phyloP scores from a whole-genome alignment of 768 basidiomycete genomes.

The Lactarius trivialis region DNA sequence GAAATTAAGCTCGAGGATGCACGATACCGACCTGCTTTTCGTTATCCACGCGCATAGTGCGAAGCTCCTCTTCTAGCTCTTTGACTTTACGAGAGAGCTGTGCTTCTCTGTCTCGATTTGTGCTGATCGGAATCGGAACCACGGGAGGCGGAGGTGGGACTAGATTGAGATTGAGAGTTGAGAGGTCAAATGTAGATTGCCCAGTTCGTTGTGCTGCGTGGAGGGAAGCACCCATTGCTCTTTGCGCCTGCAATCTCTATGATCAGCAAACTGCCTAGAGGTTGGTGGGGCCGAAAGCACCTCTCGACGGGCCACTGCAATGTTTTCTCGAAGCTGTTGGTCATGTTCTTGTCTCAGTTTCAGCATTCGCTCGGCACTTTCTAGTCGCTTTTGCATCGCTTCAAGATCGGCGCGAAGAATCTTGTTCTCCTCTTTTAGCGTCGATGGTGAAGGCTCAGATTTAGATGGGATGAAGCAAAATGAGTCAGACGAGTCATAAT shows the following conservation, averaged over 20 bases:
- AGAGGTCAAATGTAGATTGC: constrained; percentile 43
- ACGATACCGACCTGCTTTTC: constrained; percentile 64
- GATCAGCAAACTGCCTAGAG: background rate
- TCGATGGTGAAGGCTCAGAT: constrained; percentile 41
- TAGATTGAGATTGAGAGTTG: constrained; percentile 49
- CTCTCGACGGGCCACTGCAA: constrained; percentile 63
- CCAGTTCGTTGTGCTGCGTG: constrained; percentile 41
- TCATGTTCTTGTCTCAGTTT: constrained; percentile 75
- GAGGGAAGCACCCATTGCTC: constrained; percentile 66
- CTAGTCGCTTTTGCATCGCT: constrained; percentile 49
- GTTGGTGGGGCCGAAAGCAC: constrained; percentile 31
- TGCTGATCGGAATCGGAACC: constrained; percentile 49
- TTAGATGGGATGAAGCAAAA: constrained; percentile 69
- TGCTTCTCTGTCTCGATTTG: constrained; percentile 46
- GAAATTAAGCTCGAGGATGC: background rate
- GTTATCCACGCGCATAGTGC: constrained; percentile 57
- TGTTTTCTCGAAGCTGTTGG: constrained; percentile 70
- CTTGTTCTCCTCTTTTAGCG: constrained; percentile 61
- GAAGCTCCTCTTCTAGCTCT: constrained; percentile 77
- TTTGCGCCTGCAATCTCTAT: constrained; percentile 53
- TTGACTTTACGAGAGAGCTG: constrained; percentile 46
- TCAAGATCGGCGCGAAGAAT: constrained; percentile 56
- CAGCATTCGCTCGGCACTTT: constrained; percentile 54
- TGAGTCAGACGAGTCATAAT: constrained; percentile 68
- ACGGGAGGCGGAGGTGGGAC: constrained; percentile 44